phyloP scores from a whole-genome alignment of 1,139 yeast species.

The Taphrina flavorubra region DNA sequence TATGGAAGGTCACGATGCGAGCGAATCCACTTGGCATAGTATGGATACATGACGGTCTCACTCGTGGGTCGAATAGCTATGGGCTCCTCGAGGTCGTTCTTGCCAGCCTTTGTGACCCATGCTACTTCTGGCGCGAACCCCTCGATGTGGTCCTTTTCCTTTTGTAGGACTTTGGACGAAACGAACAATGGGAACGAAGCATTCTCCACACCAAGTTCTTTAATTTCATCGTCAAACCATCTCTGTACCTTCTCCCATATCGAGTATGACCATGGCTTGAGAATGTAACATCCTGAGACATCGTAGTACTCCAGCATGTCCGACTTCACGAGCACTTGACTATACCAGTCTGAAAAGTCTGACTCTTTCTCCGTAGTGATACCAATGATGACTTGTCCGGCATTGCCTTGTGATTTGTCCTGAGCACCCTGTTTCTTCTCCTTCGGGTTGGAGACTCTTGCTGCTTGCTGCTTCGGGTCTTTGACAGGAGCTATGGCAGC shows the following conservation, averaged over 20 bases:
- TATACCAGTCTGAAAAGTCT: conserved; percentile 97
- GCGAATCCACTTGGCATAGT: conserved; percentile 98
- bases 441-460: conserved; percentile 64
- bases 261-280: conserved; percentile 93
- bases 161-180: conserved; percentile 86
- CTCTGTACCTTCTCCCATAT: conserved; percentile 94
- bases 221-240: conserved; percentile 81
- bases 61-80: conserved; percentile 99
- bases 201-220: conserved; percentile 86
- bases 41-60: conserved; percentile 99
- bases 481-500: conserved; percentile 39
- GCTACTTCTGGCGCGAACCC: conserved; percentile 99
- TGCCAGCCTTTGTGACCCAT: conserved; percentile 98
- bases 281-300: conserved; percentile 96
- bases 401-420: conserved; percentile 25
- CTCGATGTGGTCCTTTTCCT: conserved; percentile 98
- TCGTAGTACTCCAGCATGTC: conserved; percentile 97
- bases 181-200: conserved; percentile 99
- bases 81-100: conserved; percentile 93
- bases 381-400: conserved; percentile 85
- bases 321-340: conserved; percentile 91
- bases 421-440: conserved; percentile 50
- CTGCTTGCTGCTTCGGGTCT: conserved; percentile 45
- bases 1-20: conserved; percentile 97
- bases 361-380: conserved; percentile 89